phyloP scores from a whole-genome alignment of 2,329 filamentous ascomycete genomes.

The Cordyceps pruinosa region DNA sequence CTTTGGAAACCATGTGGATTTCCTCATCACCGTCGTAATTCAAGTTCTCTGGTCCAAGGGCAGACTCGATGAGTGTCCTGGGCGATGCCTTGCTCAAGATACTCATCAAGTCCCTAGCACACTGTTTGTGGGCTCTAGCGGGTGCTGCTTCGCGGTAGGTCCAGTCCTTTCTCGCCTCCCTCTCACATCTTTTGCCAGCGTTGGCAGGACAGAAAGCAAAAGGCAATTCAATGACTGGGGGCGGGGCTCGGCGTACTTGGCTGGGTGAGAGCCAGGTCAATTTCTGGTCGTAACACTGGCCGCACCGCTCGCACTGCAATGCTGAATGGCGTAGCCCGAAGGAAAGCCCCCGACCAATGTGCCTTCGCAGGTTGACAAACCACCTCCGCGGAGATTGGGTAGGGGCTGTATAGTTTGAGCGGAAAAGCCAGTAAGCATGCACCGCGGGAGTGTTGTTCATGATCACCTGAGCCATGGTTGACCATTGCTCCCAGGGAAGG shows the following conservation, averaged over 20 bases:
- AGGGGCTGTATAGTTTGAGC: too few species aligned
- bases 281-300: not conserved
- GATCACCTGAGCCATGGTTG: too few species aligned
- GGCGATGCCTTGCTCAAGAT: not conserved
- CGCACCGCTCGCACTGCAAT: not conserved
- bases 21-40: too few species aligned
- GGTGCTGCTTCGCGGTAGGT: too few species aligned
- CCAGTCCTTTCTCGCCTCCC: too few species aligned
- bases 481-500: too few species aligned
- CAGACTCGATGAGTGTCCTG: not conserved
- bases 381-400: too few species aligned
- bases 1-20: not conserved
- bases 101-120: not conserved
- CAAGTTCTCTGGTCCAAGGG: not conserved
- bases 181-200: not conserved
- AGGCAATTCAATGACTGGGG: not conserved
- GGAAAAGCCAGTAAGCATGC: too few species aligned
- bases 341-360: not conserved
- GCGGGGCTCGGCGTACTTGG: not conserved
- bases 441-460: too few species aligned
- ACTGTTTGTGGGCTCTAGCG: not conserved
- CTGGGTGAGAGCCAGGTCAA: not conserved
- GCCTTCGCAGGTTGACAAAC: too few species aligned
- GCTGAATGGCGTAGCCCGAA: not conserved
- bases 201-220: not conserved